Evolutionary conservation across 768 basidiomycete genomes (phyloP).

Genomic region (Podaxis sp.): DNA sequence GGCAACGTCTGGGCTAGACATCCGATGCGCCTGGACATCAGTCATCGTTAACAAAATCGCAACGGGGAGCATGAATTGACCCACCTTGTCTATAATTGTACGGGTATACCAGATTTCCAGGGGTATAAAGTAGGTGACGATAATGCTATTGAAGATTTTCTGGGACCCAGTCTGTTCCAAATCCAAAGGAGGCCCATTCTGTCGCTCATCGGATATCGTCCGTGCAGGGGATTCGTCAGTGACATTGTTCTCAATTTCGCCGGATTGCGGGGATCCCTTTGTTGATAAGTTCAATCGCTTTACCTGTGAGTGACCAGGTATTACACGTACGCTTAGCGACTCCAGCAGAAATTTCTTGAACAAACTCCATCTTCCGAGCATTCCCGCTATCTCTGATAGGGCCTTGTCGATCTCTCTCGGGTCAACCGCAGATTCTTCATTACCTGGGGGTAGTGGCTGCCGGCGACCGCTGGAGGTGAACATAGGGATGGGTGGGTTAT

Average conservation of each 20-base stretch:
- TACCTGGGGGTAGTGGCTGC: slow-evolving; percentile 21
- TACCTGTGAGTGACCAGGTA: neutral
- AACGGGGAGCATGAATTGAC: slow-evolving; percentile 1
- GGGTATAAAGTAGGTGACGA: slow-evolving; percentile 76
- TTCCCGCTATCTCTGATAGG: slow-evolving; percentile 82
- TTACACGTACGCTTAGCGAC: slow-evolving; percentile 51
- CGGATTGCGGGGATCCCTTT: slow-evolving; percentile 9
- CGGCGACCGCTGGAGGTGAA: slow-evolving; percentile 25
- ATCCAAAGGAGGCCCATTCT: neutral
- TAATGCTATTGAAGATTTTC: slow-evolving; percentile 58
- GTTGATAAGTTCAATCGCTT: neutral
- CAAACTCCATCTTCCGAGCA: slow-evolving; percentile 89
- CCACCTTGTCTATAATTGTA: slow-evolving; percentile 82
- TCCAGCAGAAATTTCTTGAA: slow-evolving; percentile 86
- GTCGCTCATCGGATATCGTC: neutral
- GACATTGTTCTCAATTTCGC: slow-evolving; percentile 2
- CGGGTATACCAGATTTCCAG: slow-evolving; percentile 91
- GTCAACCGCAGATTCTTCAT: slow-evolving; percentile 62
- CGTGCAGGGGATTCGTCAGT: neutral
- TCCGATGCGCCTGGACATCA: slow-evolving; percentile 69
- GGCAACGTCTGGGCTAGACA: slow-evolving; percentile 70
- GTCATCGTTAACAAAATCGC: neutral
- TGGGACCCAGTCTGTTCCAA: slow-evolving; percentile 52
- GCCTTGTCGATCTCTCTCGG: slow-evolving; percentile 89
- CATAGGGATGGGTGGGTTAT: slow-evolving; percentile 33